These are phyloP conservation scores for Sesbania bispinosa DNA, from an alignment of 306 rosid genomes.

Conservation along the genomic window DNA sequence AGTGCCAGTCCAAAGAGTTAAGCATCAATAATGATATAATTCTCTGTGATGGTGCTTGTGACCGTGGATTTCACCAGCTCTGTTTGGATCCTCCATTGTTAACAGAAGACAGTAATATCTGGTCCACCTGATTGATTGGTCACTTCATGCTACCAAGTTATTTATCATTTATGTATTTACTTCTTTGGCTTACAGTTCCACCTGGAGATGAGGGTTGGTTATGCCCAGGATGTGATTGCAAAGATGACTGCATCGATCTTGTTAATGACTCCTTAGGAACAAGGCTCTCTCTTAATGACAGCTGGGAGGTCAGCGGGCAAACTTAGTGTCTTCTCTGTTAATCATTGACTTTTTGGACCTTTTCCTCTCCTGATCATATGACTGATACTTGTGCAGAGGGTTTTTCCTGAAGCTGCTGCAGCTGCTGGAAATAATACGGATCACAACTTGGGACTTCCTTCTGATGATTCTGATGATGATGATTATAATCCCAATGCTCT, in stretches of 20 bases:
- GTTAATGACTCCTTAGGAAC: slow-evolving; percentile 85
- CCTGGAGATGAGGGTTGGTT: slow-evolving; percentile 90
- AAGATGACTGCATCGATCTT: slow-evolving; percentile 76
- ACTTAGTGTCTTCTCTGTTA: neutral
- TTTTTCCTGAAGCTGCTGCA: slow-evolving; percentile 87
- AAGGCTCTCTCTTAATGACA: slow-evolving; percentile 54
- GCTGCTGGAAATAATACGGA: slow-evolving; percentile 59
- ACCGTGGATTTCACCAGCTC: slow-evolving; percentile 93
- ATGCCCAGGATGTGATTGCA: slow-evolving; percentile 99
- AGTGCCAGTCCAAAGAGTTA: slow-evolving; percentile 76
- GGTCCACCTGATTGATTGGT: slow-evolving; percentile 26
- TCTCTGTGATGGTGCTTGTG: slow-evolving; percentile 97
- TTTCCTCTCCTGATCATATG: slow-evolving; percentile 30
- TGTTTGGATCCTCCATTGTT: slow-evolving; percentile 84
- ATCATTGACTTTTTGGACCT: neutral
- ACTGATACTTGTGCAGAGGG: slow-evolving; percentile 61
- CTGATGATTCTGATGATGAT: slow-evolving; percentile 90
- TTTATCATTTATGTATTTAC: slow-evolving; percentile 23
- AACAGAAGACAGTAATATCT: slow-evolving; percentile 77
- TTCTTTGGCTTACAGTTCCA: slow-evolving; percentile 67
- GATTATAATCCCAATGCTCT: slow-evolving; percentile 79
- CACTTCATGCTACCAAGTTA: slow-evolving; percentile 25
- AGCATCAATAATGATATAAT: slow-evolving; percentile 72
- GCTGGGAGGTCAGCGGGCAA: slow-evolving; percentile 79
- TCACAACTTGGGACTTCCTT: slow-evolving; percentile 67